These are phyloP conservation scores for Daldinia loculata DNA, from an alignment of 495 filamentous ascomycete species.

Conservation along the genomic window DNA sequence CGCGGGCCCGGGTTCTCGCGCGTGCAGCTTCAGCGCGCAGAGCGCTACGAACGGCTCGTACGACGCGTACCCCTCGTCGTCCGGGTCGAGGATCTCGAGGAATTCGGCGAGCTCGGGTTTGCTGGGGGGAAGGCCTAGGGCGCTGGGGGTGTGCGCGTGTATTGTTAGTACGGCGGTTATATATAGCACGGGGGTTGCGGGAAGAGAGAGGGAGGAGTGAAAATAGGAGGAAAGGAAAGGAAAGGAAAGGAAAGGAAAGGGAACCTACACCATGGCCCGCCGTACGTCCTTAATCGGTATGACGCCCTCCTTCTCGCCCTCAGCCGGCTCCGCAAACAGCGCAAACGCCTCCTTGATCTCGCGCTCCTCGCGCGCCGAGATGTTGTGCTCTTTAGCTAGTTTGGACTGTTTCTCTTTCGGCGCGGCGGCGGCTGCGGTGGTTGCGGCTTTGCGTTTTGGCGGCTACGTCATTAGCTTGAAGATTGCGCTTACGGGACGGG, in stretches of 20 bases:
- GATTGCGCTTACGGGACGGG: neutral
- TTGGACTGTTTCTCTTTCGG: conserved; percentile 68
- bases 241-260: too few species aligned
- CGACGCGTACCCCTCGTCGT: conserved; percentile 75
- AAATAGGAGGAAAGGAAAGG: too few species aligned
- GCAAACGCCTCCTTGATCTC: conserved; percentile 91
- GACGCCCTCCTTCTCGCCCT: conserved; percentile 74
- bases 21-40: conserved; percentile 81
- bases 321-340: conserved; percentile 77
- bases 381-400: conserved; percentile 86
- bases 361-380: conserved; percentile 81
- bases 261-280: conserved; percentile 78
- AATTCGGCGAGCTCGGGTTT: conserved; percentile 75
- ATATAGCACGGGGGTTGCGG: too few species aligned
- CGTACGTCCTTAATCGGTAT: conserved; percentile 81
- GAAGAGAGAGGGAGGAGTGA: too few species aligned
- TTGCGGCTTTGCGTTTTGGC: conserved; percentile 52
- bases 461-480: conserved; percentile 45
- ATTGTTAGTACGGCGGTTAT: too few species aligned
- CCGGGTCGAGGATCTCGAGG: conserved; percentile 80
- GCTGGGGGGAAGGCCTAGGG: conserved; percentile 74
- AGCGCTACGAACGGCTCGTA: conserved; percentile 83
- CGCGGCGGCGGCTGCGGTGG: conserved; percentile 33
- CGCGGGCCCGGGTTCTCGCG: conserved; percentile 56
- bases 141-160: conserved; percentile 54